These are phyloP conservation scores for Candida chauliodis DNA, from an alignment of 805 yeast species.

Conservation along the genomic window DNA sequence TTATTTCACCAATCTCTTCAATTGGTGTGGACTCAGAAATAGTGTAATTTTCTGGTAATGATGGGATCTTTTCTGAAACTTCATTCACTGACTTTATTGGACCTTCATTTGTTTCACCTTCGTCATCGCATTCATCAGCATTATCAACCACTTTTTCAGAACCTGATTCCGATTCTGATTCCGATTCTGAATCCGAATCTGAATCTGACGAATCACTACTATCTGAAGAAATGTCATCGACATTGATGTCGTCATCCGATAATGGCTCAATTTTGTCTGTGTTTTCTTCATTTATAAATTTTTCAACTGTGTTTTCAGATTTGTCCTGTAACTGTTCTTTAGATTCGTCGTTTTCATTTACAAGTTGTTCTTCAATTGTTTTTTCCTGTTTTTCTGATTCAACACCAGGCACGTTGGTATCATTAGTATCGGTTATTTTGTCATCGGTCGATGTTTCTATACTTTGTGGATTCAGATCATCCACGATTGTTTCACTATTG, in stretches of 20 bases:
- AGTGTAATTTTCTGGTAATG: slow-evolving; percentile 61
- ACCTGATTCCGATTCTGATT: slow-evolving; percentile 26
- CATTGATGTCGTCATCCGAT: slow-evolving; percentile 29
- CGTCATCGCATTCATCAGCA: slow-evolving; percentile 44
- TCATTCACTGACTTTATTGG: slow-evolving; percentile 84
- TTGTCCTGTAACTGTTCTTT: no score
- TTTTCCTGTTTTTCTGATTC: neutral
- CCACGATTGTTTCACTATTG: neutral
- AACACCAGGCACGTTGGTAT: neutral
- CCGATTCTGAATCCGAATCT: slow-evolving; percentile 16
- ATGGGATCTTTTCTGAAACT: slow-evolving; percentile 62
- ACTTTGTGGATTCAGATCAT: neutral
- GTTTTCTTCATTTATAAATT: neutral
- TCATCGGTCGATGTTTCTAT: no score
- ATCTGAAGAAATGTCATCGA: slow-evolving; percentile 15
- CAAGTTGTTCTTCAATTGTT: neutral
- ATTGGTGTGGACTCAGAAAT: slow-evolving; percentile 62
- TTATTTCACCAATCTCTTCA: slow-evolving; percentile 67
- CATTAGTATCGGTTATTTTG: neutral
- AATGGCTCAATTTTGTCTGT: slow-evolving; percentile 8
- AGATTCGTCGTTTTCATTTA: neutral
- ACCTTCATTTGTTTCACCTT: slow-evolving; percentile 43
- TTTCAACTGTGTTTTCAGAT: neutral
- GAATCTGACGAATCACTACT: slow-evolving; percentile 11
- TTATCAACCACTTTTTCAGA: slow-evolving; percentile 60